Conservation (phyloP, 2,329 filamentous ascomycete genomes). For the Lomentospora prolificans region DNA sequence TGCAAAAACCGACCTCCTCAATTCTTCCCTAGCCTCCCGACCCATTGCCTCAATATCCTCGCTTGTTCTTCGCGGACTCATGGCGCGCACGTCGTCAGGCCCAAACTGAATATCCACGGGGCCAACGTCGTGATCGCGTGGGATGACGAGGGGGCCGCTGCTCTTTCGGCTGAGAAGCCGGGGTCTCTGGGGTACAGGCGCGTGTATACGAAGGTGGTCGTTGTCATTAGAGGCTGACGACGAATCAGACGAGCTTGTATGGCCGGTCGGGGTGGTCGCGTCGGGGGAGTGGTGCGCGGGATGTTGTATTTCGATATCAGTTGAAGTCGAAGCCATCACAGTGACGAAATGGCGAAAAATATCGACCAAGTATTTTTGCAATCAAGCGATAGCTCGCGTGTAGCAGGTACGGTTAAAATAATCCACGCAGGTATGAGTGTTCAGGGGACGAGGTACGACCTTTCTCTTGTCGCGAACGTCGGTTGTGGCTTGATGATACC, state of each 20-base stretch:
- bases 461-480: background rate
- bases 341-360: background rate
- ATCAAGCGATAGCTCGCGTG: too few species aligned
- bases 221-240: constrained; percentile 24
- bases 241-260: constrained; percentile 9
- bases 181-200: constrained; percentile 49
- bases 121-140: constrained; percentile 66
- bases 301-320: background rate
- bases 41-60: constrained; percentile 85
- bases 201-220: constrained; percentile 32
- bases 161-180: constrained; percentile 64
- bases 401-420: background rate
- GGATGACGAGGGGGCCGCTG: constrained; percentile 74
- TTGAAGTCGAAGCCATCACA: constrained; percentile 1
- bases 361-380: too few species aligned
- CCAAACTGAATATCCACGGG: constrained; percentile 67
- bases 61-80: constrained; percentile 86
- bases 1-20: constrained; percentile 43
- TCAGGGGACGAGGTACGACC: background rate
- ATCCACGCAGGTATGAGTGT: background rate
- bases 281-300: background rate
- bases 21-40: constrained; percentile 63
- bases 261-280: background rate
- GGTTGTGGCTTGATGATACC: background rate
- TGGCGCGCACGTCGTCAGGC: constrained; percentile 27